A percentile compares a stretch with the other conserved stretches of the same genome.
Evolutionary conservation across 495 filamentous ascomycete genomes (phyloP).

Genomic region (Neurospora sp.): DNA sequence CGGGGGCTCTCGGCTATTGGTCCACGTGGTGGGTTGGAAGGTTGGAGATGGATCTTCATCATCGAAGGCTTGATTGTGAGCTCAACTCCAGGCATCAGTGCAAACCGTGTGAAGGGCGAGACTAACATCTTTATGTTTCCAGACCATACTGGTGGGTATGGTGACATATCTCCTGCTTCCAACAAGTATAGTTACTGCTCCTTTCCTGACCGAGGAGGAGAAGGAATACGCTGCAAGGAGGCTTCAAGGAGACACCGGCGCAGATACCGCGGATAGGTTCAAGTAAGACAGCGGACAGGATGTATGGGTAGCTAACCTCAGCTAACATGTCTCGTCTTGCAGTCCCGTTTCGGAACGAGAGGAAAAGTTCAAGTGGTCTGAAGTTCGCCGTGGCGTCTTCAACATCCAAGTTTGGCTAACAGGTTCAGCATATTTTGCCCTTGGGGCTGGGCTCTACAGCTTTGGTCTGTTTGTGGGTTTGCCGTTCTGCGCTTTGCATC

Average conservation of each 20-base stretch:
- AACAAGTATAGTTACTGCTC: slow-evolving; percentile 45
- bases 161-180: slow-evolving; percentile 46
- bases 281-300: slow-evolving; percentile 14
- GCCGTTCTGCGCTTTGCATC: background rate
- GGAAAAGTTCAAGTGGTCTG: slow-evolving; percentile 53
- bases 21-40: slow-evolving; percentile 28
- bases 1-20: slow-evolving; percentile 32
- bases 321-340: background rate
- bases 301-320: background rate
- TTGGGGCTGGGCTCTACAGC: slow-evolving; percentile 35
- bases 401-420: slow-evolving; percentile 49
- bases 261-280: slow-evolving; percentile 20
- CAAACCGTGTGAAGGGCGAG: background rate
- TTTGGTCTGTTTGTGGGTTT: slow-evolving; percentile 44
- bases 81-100: background rate
- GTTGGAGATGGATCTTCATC: slow-evolving; percentile 46
- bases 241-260: slow-evolving; percentile 22
- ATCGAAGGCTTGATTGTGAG: slow-evolving; percentile 39
- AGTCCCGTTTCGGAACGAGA: slow-evolving; percentile 29
- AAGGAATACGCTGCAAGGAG: slow-evolving; percentile 28
- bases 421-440: slow-evolving; percentile 34
- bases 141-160: slow-evolving; percentile 45
- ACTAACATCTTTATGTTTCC: slow-evolving; percentile 14
- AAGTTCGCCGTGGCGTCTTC: slow-evolving; percentile 49
- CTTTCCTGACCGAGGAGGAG: slow-evolving; percentile 41